Evolutionary conservation across 106 monocot species (phyloP).

Genomic region (Dendrobium officinale): DNA sequence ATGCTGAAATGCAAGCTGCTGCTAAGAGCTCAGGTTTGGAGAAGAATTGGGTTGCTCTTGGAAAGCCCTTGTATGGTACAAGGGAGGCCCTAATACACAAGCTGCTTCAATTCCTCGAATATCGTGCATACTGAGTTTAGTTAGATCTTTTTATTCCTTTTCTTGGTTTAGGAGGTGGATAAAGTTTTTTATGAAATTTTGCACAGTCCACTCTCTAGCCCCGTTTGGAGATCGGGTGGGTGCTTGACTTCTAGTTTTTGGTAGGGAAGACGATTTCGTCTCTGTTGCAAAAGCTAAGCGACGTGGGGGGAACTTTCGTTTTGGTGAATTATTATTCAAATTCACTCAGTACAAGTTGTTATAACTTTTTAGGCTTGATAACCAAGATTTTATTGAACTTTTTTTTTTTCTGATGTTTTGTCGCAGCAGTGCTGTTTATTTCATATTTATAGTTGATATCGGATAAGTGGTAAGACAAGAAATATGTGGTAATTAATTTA

Average conservation of each 20-base stretch:
- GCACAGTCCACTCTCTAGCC: not conserved
- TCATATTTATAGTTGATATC: no score
- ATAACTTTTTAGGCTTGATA: not conserved
- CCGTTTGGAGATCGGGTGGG: not conserved
- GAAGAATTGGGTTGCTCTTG: slow-evolving; percentile 73
- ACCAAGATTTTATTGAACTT: not conserved
- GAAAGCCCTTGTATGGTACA: slow-evolving; percentile 72
- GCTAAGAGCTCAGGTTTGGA: slow-evolving; percentile 51
- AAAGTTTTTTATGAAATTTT: not conserved
- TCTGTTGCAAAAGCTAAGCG: not conserved
- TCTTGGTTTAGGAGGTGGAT: not conserved
- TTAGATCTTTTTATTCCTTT: not conserved
- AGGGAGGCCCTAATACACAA: slow-evolving; percentile 66
- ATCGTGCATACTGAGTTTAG: slow-evolving; percentile 38
- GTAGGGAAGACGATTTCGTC: not conserved
- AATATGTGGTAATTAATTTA: no score
- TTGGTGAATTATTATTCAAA: not conserved
- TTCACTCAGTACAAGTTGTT: not conserved
- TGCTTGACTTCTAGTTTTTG: not conserved
- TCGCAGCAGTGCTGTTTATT: no score
- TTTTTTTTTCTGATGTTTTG: no score
- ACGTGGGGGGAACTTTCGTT: not conserved
- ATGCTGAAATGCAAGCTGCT: slow-evolving; percentile 59
- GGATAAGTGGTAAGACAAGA: no score
- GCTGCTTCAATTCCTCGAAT: slow-evolving; percentile 59